Evolutionary conservation across 202 grass and related monocot species (phyloP).

Genomic region (Brachypodium distachyon): DNA sequence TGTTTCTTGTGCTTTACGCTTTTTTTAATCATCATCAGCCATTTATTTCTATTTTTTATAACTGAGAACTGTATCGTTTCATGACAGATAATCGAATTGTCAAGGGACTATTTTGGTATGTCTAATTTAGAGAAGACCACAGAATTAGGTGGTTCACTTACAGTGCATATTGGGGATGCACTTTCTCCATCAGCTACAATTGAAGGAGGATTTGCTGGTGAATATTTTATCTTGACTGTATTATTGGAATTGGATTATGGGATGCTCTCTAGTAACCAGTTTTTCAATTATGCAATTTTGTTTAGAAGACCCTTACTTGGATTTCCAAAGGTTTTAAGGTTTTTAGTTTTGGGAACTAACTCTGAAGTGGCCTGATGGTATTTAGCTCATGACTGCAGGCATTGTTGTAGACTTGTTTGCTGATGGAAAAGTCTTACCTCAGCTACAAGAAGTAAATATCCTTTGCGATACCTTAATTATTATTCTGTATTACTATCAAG

Average conservation of each 20-base stretch:
- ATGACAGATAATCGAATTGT: slow-evolving; percentile 75
- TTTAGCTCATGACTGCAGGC: slow-evolving; percentile 31
- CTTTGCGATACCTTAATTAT: neutral
- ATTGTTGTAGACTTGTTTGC: slow-evolving; percentile 89
- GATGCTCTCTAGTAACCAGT: neutral
- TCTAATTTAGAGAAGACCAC: slow-evolving; percentile 70
- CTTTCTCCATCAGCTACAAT: slow-evolving; percentile 71
- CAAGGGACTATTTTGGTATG: slow-evolving; percentile 82
- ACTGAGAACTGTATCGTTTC: slow-evolving; percentile 5
- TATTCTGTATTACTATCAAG: neutral
- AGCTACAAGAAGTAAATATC: slow-evolving; percentile 58
- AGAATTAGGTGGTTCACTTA: slow-evolving; percentile 71
- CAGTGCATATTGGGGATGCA: slow-evolving; percentile 68
- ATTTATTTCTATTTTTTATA: slow-evolving; percentile 9
- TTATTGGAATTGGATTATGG: neutral
- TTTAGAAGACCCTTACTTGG: neutral
- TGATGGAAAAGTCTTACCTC: slow-evolving; percentile 77
- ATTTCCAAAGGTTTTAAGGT: neutral
- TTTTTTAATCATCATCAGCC: neutral
- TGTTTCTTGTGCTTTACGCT: neutral
- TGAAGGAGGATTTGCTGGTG: slow-evolving; percentile 86
- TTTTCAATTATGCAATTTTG: neutral
- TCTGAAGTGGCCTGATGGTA: neutral
- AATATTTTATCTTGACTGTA: slow-evolving; percentile 3
- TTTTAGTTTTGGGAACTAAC: neutral